Evolutionary conservation across 352 stramenopile genomes (phyloP).

Genomic region (Phytophthora pseudosyringae): DNA sequence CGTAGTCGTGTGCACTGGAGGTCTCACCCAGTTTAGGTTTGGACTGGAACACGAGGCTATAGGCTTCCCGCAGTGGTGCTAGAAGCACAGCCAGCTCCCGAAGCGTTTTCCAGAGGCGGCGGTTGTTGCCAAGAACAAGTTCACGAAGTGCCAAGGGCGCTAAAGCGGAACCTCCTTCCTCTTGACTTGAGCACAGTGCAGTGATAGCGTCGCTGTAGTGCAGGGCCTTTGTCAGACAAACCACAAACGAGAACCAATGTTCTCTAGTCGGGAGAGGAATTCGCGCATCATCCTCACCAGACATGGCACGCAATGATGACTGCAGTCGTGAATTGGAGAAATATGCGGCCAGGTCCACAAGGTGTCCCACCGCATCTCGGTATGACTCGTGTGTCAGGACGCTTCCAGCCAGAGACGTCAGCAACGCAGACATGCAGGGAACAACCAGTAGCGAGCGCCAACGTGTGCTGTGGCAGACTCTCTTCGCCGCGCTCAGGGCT

Average conservation of each 20-base stretch:
- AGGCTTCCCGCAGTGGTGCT: conserved; percentile 66
- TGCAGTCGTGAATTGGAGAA: conserved; percentile 63
- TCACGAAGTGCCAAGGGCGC: conserved; percentile 59
- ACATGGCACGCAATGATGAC: conserved; percentile 40
- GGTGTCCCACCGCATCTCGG: conserved; percentile 50
- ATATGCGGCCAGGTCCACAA: conserved; percentile 72
- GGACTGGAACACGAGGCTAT: conserved; percentile 62
- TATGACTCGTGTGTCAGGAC: conserved; percentile 66
- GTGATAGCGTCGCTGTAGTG: conserved; percentile 66
- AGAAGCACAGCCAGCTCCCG: conserved; percentile 50
- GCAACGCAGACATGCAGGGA: conserved; percentile 62
- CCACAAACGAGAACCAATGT: conserved; percentile 73
- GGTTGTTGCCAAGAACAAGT: conserved; percentile 59
- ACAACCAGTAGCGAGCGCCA: conserved; percentile 68
- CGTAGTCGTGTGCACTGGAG: conserved; percentile 28
- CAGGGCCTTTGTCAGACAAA: conserved; percentile 53
- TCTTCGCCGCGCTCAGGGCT: conserved; percentile 59
- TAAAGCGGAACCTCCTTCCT: conserved; percentile 9
- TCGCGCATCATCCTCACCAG: conserved; percentile 45
- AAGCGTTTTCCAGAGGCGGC: conserved; percentile 52
- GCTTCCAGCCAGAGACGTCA: conserved; percentile 60
- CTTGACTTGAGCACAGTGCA: conserved; percentile 49
- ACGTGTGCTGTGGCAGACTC: conserved; percentile 45
- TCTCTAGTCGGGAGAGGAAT: conserved; percentile 63
- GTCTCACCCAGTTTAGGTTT: conserved; percentile 18